Evolutionary conservation across 371 early-diverging fungal genomes (phyloP).

Genomic region (Pancytospora epiphaga): DNA sequence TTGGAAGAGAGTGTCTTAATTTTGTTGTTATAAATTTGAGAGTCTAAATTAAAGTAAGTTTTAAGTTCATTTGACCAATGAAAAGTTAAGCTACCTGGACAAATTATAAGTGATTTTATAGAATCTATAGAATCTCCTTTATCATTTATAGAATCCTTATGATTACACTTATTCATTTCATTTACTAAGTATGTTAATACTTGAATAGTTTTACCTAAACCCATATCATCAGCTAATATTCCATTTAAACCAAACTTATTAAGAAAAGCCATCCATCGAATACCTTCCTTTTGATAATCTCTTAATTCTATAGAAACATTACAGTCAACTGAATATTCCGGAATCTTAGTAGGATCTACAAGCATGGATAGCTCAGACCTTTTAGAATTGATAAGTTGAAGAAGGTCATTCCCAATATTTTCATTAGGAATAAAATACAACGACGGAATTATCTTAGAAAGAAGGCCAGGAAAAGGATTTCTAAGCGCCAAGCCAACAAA

Average conservation of each 20-base stretch:
- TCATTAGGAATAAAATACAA: constrained; percentile 23
- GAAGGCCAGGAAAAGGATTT: neutral
- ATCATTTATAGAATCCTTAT: no score
- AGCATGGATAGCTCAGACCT: constrained; percentile 28
- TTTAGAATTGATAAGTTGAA: constrained; percentile 20
- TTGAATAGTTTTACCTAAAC: constrained; percentile 90
- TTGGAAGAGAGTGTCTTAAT: neutral
- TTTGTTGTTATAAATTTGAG: neutral
- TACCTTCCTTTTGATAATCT: constrained; percentile 59
- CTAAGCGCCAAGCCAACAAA: constrained; percentile 31
- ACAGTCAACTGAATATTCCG: constrained; percentile 25
- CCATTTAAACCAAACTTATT: constrained; percentile 52
- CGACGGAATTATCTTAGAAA: constrained; percentile 25
- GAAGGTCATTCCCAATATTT: constrained; percentile 25
- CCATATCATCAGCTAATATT: constrained; percentile 68
- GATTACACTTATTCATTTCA: constrained; percentile 27
- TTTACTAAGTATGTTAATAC: constrained; percentile 49
- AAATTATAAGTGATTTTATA: no score
- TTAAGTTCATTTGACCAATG: constrained; percentile 23
- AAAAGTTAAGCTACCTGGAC: no score
- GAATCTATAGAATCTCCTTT: no score
- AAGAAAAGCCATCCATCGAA: constrained; percentile 59
- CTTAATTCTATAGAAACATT: constrained; percentile 34
- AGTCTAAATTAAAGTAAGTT: neutral
- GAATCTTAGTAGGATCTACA: constrained; percentile 22